Percentiles rank a stretch among this genome's conserved stretches.
These are phyloP conservation scores for Pichia sp. DNA, from an alignment of 1,139 yeast species.

Conservation along the genomic window DNA sequence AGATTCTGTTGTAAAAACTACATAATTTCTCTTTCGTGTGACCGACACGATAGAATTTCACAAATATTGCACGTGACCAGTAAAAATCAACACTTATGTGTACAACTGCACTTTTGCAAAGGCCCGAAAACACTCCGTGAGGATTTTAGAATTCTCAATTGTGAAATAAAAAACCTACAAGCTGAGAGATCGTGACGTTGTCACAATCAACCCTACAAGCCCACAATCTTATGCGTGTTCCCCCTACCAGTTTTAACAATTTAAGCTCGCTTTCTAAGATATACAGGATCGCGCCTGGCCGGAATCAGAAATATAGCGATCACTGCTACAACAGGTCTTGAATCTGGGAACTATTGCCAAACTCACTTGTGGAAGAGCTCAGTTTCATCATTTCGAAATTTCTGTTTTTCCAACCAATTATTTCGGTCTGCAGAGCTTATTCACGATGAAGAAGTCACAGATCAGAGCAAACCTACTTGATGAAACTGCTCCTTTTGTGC, in stretches of 20 bases:
- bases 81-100: too few species aligned
- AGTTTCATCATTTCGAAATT: not conserved
- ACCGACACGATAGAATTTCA: too few species aligned
- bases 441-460: constrained; percentile 25
- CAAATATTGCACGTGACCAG: too few species aligned
- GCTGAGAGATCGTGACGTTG: too few species aligned
- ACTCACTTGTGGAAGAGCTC: not conserved
- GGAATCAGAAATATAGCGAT: not conserved
- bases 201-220: too few species aligned
- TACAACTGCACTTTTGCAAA: too few species aligned
- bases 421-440: not conserved
- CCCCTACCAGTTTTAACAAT: not conserved
- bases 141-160: too few species aligned
- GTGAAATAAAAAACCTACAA: too few species aligned
- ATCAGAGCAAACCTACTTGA: constrained; percentile 26
- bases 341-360: not conserved
- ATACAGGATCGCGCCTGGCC: not conserved
- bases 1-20: too few species aligned
- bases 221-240: too few species aligned
- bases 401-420: not conserved
- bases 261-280: not conserved
- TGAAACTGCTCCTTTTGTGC: constrained; percentile 16
- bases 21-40: too few species aligned
- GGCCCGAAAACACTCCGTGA: too few species aligned
- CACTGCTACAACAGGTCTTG: not conserved